These are phyloP conservation scores for Paramecium pentaurelia DNA, from an alignment of 73 alveolate genomes.

Conservation along the genomic window DNA sequence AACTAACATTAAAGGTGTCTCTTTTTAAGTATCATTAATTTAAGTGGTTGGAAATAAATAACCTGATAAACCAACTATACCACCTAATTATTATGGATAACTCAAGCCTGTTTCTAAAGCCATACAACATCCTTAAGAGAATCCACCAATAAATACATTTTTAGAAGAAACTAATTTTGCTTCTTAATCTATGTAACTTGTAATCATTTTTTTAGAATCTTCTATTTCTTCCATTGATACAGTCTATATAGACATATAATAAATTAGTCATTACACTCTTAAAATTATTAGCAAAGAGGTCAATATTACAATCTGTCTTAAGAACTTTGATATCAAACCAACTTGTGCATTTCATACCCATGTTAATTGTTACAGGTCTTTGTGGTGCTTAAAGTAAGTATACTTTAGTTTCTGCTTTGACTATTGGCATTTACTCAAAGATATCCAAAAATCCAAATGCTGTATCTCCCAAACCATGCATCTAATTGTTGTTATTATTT, in stretches of 20 bases:
- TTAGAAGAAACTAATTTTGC: neutral
- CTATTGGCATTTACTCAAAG: conserved; percentile 60
- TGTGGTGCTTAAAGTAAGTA: conserved; percentile 89
- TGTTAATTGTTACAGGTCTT: conserved; percentile 66
- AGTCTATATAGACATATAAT: neutral
- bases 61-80: conserved; percentile 23
- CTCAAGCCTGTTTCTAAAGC: conserved; percentile 14
- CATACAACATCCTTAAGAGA: conserved; percentile 52
- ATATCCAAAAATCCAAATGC: conserved; percentile 81
- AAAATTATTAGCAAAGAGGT: neutral
- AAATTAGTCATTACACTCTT: neutral
- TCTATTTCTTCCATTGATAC: conserved; percentile 18
- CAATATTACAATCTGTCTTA: neutral
- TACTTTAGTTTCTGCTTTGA: conserved; percentile 68
- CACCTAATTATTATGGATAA: conserved; percentile 13
- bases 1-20: neutral
- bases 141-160: conserved; percentile 55
- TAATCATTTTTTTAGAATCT: conserved; percentile 3
- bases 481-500: conserved; percentile 4
- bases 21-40: neutral
- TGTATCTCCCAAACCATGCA: conserved; percentile 94
- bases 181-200: conserved; percentile 34
- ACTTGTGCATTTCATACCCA: conserved; percentile 66
- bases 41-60: neutral
- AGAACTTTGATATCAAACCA: conserved; percentile 84